Evolutionary conservation across 208 protist genomes (phyloP), one percentile per base, ranked within the genome.

Genomic region (Strigomonas galati): DNA sequence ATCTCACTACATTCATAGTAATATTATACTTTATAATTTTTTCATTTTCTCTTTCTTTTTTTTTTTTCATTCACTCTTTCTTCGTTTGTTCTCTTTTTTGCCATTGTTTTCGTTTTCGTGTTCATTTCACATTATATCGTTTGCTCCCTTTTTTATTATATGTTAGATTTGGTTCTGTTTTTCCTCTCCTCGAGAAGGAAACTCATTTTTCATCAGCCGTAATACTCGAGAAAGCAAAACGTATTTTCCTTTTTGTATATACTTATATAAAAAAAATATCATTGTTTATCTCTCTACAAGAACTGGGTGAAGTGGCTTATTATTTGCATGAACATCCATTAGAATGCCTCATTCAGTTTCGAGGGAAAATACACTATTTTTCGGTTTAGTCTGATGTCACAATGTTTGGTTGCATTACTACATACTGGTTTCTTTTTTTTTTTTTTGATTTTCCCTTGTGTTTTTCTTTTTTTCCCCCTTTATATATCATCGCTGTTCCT

Each of bases 21-120:
- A n/a, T n/a, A n/a, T n/a, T 40, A 40, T 40, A 40, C 10, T 40
- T 40, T 9, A n/a, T 48, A 46, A 49, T 37, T n/a, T 37, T 28
- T 23, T 62, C 19, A 17, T 62, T 62, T 46, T 62, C 31, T 10
- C 1, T 58, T 58, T 10, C 27, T 58, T 14, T 31, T 58, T 58
- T 58, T 58, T 26, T n/a, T 37, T n/a, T 58, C 27, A 55, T 55
- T 21, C 17, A 21, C 5, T 55, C n/a, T 23, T 55, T 23, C 10
- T 28, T 54, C 49, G 6, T 54, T 54, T 54, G 6, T 54, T 24
- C 6, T 54, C 7, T 59, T 61, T 46, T 15, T 21, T 40, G 3
- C 1, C 46, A 26, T 53, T 69, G n/a, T 62, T 62, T 44, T 48
- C 23, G 5, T 53, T 26, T 51, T 27, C 17, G 44, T 32, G 2